Evolutionary conservation across 176 grass and related monocot genomes (phyloP), one percentile per base, ranked within the genome.

Genomic region (Elaeis guineensis): DNA sequence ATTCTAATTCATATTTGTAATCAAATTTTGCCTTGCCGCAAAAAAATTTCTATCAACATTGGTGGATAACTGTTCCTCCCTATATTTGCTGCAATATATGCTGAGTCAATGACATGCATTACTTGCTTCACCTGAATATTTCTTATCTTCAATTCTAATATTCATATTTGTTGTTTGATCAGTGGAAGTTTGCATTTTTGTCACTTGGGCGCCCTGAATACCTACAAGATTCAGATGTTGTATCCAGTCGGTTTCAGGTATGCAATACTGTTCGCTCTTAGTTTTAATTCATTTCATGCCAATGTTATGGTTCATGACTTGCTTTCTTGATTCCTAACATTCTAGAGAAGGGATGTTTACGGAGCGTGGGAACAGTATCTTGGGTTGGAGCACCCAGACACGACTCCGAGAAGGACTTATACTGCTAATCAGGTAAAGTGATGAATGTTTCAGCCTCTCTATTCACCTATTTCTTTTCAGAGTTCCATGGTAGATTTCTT

Each of bases 121-220:
- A 32, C 61, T 63, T 3, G 49, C 59, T 21, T 51, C 67, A 20
- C 4, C 50, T 17, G 32, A 35, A 35, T 69, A 5, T 20, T 39
- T 19, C 12, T 17, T 16, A 54, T 4, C 32, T 26, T 21, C 32
- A 5, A 5, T 72, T 12, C 21, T 74, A 11, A 50, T 52, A 51
- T 61, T 35, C 4, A 16, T 71, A 21, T 32, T 54, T 63, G 17
- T 54, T 80, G 26, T 23, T 74, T 16, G 63, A 59, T 51, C 68
- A 98, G 93, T 98, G 93, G 93, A 92, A 98, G 67, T 98, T 98
- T 76, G 93, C 93, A 6, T 98, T 92, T 59, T 61, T 98, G 64
- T 82, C 93, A 71, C 78, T 92, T 82, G 93, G 93, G 48, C 93
- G 93, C 29, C 93, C 93, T 64, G 93, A 98, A 65, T 98, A 92